phyloP scores from a whole-genome alignment of 768 basidiomycete genomes.

The Daedaleopsis nitida region DNA sequence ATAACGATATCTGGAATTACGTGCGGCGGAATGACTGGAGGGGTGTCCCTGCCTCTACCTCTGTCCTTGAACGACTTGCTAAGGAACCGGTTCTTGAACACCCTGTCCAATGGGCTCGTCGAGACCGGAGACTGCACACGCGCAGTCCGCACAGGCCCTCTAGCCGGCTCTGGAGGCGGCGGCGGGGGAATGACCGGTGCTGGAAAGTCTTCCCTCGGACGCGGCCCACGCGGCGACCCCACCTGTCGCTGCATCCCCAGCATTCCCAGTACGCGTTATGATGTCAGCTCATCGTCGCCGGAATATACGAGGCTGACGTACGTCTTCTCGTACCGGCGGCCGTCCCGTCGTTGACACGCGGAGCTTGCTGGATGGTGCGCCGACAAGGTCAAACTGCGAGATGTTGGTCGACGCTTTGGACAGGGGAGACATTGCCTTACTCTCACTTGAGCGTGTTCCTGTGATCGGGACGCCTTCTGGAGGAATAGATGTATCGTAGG shows the following conservation, averaged over 20 bases:
- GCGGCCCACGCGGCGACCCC: constrained; percentile 22
- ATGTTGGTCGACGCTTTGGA: constrained; percentile 31
- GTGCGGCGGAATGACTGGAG: neutral
- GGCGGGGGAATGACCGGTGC: neutral
- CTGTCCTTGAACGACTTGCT: constrained; percentile 13
- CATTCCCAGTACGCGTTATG: neutral
- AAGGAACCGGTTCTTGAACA: constrained; percentile 24
- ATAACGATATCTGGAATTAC: constrained; percentile 26
- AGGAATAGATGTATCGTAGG: constrained; percentile 8
- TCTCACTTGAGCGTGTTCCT: neutral
- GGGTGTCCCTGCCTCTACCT: neutral
- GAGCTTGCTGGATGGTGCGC: constrained; percentile 7
- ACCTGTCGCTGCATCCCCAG: constrained; percentile 11
- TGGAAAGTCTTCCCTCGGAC: constrained; percentile 16
- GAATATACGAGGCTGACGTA: constrained; percentile 15
- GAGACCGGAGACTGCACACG: constrained; percentile 1
- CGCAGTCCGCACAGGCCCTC: constrained; percentile 6
- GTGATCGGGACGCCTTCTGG: constrained; percentile 9
- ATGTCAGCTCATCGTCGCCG: constrained; percentile 14
- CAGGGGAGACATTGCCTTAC: constrained; percentile 23
- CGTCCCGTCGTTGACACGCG: neutral
- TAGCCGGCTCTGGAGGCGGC: constrained; percentile 5
- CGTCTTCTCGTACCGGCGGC: constrained; percentile 14
- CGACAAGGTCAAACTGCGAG: constrained; percentile 29
- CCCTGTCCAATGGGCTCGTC: constrained; percentile 17